Conservation (phyloP, 179 eudicot genomes). For the Spinacia oleracea region DNA sequence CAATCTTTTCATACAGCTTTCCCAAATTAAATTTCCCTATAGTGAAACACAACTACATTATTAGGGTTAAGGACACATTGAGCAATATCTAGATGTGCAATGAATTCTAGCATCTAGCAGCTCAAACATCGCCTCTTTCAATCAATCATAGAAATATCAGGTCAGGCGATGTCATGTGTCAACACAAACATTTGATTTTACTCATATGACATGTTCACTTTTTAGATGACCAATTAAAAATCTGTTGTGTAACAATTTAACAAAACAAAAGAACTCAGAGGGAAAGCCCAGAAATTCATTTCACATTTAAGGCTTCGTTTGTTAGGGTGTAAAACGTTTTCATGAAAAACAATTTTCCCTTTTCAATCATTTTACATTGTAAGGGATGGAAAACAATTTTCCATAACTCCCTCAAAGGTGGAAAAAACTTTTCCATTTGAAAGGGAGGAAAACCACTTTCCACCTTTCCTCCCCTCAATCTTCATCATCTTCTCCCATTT, state of each 20-base stretch:
- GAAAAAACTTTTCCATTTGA: too few relatives aligned
- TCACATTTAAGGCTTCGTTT: too few relatives aligned
- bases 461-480: too few relatives aligned
- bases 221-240: not conserved
- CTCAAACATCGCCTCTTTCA: not conserved
- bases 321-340: too few relatives aligned
- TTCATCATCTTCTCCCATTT: too few relatives aligned
- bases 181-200: not conserved
- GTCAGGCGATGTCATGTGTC: not conserved
- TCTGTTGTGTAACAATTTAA: not conserved
- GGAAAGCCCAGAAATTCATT: not conserved
- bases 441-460: too few relatives aligned
- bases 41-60: not conserved
- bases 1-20: slow-evolving; percentile 78
- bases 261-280: not conserved
- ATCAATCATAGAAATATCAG: not conserved
- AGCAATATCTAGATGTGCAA: not conserved
- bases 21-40: slow-evolving; percentile 80
- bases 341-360: too few relatives aligned
- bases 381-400: too few relatives aligned
- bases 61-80: slow-evolving; percentile 3
- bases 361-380: too few relatives aligned
- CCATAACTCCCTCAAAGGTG: too few relatives aligned
- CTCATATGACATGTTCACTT: not conserved
- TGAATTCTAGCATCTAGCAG: slow-evolving; percentile 1